A percentile compares a stretch with the other conserved stretches of the same genome.
These are phyloP conservation scores for Botryotinia calthae DNA, from an alignment of 2,329 filamentous ascomycete species.

Conservation along the genomic window DNA sequence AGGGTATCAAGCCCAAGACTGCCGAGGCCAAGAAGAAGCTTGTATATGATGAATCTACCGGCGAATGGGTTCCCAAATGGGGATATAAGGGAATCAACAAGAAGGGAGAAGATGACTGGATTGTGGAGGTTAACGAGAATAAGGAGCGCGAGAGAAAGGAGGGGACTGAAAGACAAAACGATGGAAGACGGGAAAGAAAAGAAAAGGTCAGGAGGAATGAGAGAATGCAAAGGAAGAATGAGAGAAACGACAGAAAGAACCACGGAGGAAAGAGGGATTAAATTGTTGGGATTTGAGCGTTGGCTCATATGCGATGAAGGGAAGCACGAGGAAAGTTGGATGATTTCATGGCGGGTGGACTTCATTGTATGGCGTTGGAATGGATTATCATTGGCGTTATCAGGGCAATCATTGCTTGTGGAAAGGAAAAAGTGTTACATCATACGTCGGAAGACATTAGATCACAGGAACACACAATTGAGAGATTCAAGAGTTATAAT, in stretches of 20 bases:
- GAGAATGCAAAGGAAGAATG: conserved; percentile 66
- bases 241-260: conserved; percentile 45
- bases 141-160: conserved; percentile 63
- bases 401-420: neutral
- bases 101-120: conserved; percentile 77
- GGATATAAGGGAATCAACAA: conserved; percentile 91
- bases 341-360: conserved; percentile 13
- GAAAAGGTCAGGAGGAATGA: conserved; percentile 72
- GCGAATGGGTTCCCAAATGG: conserved; percentile 93
- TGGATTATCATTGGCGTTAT: conserved; percentile 16
- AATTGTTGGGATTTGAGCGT: neutral
- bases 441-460: neutral
- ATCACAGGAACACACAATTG: neutral
- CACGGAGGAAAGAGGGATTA: conserved; percentile 24
- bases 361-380: conserved; percentile 25
- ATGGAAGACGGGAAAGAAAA: conserved; percentile 61
- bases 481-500: conserved; percentile 3
- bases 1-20: conserved; percentile 89
- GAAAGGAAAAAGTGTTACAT: conserved; percentile 18
- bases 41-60: conserved; percentile 77
- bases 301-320: neutral
- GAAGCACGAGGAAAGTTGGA: neutral
- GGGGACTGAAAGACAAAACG: conserved; percentile 59
- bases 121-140: conserved; percentile 86
- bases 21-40: conserved; percentile 74